Evolutionary conservation across 306 rosid genomes (phyloP).

Genomic region (Canavalia ensiformis): DNA sequence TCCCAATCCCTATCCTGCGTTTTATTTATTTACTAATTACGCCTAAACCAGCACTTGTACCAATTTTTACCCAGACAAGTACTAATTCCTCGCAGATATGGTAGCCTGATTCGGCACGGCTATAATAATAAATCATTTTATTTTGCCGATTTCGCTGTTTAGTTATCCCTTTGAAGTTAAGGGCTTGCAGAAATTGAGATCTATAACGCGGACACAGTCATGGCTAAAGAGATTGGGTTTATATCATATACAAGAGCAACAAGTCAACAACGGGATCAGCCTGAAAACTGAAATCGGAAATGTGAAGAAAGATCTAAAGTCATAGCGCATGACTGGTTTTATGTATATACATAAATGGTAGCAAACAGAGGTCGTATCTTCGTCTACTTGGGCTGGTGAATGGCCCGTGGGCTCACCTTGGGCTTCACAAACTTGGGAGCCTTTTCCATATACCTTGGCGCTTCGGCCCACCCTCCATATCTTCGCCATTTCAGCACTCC

Average conservation of each 20-base stretch:
- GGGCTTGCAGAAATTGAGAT: not conserved
- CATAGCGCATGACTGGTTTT: not conserved
- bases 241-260: not conserved
- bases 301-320: not conserved
- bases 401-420: slow-evolving; percentile 79
- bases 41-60: too few species aligned
- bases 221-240: not conserved
- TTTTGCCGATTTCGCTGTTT: too few species aligned
- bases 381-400: slow-evolving; percentile 88
- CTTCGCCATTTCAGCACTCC: slow-evolving; percentile 67
- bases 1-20: too few species aligned
- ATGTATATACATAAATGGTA: slow-evolving; percentile 25
- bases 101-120: too few species aligned
- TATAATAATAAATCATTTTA: too few species aligned
- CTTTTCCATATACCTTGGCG: slow-evolving; percentile 69
- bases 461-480: slow-evolving; percentile 45
- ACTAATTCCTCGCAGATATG: too few species aligned
- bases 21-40: too few species aligned
- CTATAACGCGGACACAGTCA: not conserved
- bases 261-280: slow-evolving; percentile 7
- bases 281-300: not conserved
- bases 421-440: slow-evolving; percentile 71
- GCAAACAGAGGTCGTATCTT: not conserved
- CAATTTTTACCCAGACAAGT: too few species aligned
- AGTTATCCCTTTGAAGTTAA: not conserved